Base-by-base conservation (phyloP, 306 rosid genomes). In the Ziziphus jujuba region DNA sequence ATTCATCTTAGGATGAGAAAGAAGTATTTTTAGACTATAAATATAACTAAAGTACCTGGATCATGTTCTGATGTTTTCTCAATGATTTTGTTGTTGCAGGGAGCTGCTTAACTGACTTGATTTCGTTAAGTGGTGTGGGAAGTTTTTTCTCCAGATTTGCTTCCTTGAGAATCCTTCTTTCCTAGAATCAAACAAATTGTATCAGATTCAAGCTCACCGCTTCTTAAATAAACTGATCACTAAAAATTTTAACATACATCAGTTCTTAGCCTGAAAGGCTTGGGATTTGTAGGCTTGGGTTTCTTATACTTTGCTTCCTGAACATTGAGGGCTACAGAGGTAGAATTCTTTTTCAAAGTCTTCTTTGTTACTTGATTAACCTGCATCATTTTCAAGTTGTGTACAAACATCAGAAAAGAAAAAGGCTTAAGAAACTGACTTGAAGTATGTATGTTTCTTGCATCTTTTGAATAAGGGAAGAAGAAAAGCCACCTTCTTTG, bases 191-290 rank as follows among this genome's bases (percentile, higher is more conserved):
- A n/a, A 47, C 40, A 58, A 48, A 54, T 5, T 19, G 21, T 48
- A 71, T 78, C 61, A 68, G 65, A 70, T 59, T 56, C 21, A 72
- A 56, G 49, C 28, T 13, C 21, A 10, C 6, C 9, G 49, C 43
- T 31, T 19, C 17, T 50, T 17, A 58, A 28, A 28, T 54, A 68
- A 63, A 60, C 48, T 62, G 62, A 57, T 63, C 51, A 48, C 63
- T 1, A 63, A 75, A 53, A 73, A n/a, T 63, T 51, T 50, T 59
- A 69, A 72, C 89, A 75, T 75, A 93, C 99, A 85, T 90, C 87
- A 60, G 99, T 93, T 93, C 96, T 83, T 72, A 93, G 80, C 87
- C 89, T 88, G 77, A 93, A 90, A 50, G 99, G 97, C 79, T 86
- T 93, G 36, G 99, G 99, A 74, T 90, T 80, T 63, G 99, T 90